Base-by-base conservation (phyloP, 768 basidiomycete genomes). In the Mycena crocata region DNA sequence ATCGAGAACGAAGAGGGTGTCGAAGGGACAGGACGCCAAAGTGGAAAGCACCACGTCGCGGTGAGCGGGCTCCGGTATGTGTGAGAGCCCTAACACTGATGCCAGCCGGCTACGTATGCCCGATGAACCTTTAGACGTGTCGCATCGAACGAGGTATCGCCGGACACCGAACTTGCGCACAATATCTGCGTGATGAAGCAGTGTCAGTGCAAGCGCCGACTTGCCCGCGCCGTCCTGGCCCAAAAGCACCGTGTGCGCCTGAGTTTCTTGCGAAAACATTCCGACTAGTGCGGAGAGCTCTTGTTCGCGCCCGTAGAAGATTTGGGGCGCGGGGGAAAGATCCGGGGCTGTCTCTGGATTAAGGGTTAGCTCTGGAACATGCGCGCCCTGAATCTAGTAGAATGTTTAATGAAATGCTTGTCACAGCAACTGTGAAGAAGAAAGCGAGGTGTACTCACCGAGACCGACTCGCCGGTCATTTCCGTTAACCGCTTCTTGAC, bases 291-390 rank as follows among this genome's bases (percentile, higher is more conserved):
- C 12, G 15, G 35, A 26, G 9, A 67, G 51, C 39, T 70, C 65
- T 0, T 26, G 50, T 6, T 63, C 52, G 17, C 69, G 64, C 15
- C 69, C 69, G n/a, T 56, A 61, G 46, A 70, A 70, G 26, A 67
- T 49, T 26, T 70, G 61, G 2, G 65, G 69, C 5, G 62, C 26
- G 10, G 62, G 65, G 1, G 69, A 65, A 49, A 70, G 61, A 32
- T 64, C 65, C 57, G 59, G 31, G 15, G 37, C 17, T 7, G 28
- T 24, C 7, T n/a, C 42, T 4, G 9, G 19, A 30, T 52, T 57
- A 42, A 39, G 49, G 23, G 57, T 21, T 14, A 3, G 31, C 66
- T 61, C 39, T 37, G 55, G 14, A 34, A n/a, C 2, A 46, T 44
- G 55, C 52, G 61, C 34, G 40, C 7, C 24, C 4, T 45, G 6